Evolutionary conservation across 352 stramenopile species (phyloP), one percentile per base, ranked within the genome.

Genomic region (Globisporangium cystogenes): DNA sequence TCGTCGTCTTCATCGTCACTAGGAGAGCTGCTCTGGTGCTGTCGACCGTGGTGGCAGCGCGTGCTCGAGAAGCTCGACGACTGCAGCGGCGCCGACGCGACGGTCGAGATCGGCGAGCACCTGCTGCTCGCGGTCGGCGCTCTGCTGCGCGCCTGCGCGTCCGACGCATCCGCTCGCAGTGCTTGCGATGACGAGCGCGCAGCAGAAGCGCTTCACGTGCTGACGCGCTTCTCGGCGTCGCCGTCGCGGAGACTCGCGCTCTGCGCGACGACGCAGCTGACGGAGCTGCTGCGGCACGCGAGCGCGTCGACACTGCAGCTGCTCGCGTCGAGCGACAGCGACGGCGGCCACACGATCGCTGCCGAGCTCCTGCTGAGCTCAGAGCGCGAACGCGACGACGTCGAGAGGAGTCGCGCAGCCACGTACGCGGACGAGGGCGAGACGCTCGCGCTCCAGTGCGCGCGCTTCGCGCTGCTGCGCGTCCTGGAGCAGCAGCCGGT

Each of bases 21-120:
- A 8, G 14, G 27, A 4, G 21, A 58, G 42, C 18, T 31, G n/a
- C 40, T 50, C n/a, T 58, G 41, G 52, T 16, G 18, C 29, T 46
- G 29, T 20, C 26, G 49, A 3, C 8, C 5, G 29, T 52, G 52
- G 52, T 26, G 42, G 42, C 42, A 51, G 2, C 18, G 6, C 0
- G 41, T 46, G 4, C 14, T 58, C 16, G 31, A 33, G 24, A 58
- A 58, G 23, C 42, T 51, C 24, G 23, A 51, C 31, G 31, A 58
- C 12, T 39, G 33, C 12, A 39, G 33, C 33, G 33, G 4, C 8
- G 3, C 33, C 10, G 14, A 18, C 33, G 33, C 33, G 26, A 29
- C 39, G 35, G 42, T 51, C 3, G 21, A 36, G 7, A 24, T 21
- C 16, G 46, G 41, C n/a, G 42, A 29, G 7, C 41, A 45, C 4